These are phyloP conservation scores for Coemansia sp. DNA, from an alignment of 192 early-diverging fungal genomes.

Conservation along the genomic window DNA sequence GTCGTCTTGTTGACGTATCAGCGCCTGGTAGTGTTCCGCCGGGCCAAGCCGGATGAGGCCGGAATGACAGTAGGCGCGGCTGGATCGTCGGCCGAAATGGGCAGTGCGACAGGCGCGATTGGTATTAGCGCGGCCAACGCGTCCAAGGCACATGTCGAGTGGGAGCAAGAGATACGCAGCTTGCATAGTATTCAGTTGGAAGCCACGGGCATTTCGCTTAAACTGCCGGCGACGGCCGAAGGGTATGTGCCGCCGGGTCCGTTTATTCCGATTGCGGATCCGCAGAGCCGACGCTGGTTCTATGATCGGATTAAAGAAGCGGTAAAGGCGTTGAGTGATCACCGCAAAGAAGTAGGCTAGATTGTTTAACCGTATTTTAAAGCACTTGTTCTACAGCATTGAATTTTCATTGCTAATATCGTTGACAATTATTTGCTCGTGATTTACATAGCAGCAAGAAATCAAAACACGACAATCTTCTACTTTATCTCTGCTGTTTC, in stretches of 20 bases:
- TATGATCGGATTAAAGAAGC: conserved; percentile 69
- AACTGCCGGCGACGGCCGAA: conserved; percentile 59
- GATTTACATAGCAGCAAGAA: no score
- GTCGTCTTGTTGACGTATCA: conserved; percentile 81
- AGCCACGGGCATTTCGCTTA: conserved; percentile 71
- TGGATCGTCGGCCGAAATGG: conserved; percentile 39
- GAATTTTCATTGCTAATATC: no score
- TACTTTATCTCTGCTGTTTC: no score
- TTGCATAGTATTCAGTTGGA: conserved; percentile 72
- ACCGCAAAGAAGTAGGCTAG: conserved; percentile 43
- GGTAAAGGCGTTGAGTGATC: conserved; percentile 56
- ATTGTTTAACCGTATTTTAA: neutral
- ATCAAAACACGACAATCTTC: no score
- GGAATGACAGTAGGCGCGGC: conserved; percentile 45
- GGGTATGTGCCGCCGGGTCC: conserved; percentile 52
- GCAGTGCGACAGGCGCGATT: conserved; percentile 35
- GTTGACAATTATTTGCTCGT: no score
- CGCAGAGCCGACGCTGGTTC: conserved; percentile 65
- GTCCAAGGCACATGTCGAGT: conserved; percentile 73
- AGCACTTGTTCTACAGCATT: no score
- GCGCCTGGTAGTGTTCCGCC: conserved; percentile 70
- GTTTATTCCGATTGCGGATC: conserved; percentile 72
- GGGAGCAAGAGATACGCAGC: conserved; percentile 72
- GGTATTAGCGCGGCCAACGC: conserved; percentile 57
- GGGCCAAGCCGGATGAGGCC: conserved; percentile 44